Conservation (phyloP, 2,329 filamentous ascomycete species). For the Rhexocercosporidium sp. region DNA sequence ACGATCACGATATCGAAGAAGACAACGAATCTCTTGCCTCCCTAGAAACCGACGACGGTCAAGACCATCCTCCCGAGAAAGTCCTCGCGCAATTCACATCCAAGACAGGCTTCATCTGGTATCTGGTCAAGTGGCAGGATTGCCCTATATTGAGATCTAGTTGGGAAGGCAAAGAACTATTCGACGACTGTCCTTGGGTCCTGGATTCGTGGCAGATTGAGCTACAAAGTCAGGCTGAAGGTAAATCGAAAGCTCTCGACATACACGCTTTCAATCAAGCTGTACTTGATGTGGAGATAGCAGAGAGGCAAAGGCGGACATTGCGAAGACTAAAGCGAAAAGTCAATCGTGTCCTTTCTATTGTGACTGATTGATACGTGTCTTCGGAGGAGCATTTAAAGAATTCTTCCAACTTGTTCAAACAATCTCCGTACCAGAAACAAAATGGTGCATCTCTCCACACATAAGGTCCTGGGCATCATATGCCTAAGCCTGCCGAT, state of each 20-base stretch:
- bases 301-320: constrained; percentile 35
- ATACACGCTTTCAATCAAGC: constrained; percentile 37
- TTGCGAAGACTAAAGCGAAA: constrained; percentile 39
- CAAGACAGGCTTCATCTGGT: constrained; percentile 37
- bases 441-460: constrained; percentile 34
- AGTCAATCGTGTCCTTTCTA: constrained; percentile 38
- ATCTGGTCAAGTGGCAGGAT: constrained; percentile 43
- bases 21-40: constrained; percentile 41
- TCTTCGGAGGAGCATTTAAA: constrained; percentile 14
- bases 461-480: constrained; percentile 30
- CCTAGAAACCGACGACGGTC: constrained; percentile 40
- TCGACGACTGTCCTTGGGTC: constrained; percentile 34
- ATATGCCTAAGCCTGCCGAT: constrained; percentile 34
- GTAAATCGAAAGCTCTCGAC: constrained; percentile 40
- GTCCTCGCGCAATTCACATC: constrained; percentile 38
- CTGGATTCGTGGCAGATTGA: constrained; percentile 39
- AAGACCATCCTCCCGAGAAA: constrained; percentile 40
- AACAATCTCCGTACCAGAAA: not conserved
- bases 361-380: constrained; percentile 33
- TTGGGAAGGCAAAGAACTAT: constrained; percentile 39
- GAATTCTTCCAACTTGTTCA: not conserved
- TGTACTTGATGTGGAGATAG: constrained; percentile 33
- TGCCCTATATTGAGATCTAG: constrained; percentile 41
- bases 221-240: constrained; percentile 37
- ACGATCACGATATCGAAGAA: constrained; percentile 32